These are phyloP conservation scores for Annulohypoxylon truncatum DNA, from an alignment of 2,329 filamentous ascomycete genomes.

Conservation along the genomic window DNA sequence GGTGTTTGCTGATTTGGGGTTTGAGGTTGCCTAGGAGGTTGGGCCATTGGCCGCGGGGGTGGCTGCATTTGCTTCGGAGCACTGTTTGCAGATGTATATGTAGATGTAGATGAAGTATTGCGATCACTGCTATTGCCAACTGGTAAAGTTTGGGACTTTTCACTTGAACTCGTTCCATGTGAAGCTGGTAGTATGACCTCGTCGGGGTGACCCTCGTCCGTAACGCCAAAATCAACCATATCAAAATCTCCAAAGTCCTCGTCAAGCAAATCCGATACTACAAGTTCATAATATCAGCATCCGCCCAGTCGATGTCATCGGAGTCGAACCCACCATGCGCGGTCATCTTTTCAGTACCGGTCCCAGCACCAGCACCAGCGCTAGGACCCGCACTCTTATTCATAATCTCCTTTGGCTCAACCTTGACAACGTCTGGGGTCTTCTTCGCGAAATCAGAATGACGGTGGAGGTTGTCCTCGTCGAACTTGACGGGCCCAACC, in stretches of 20 bases:
- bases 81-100: constrained; percentile 44
- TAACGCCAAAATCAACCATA: constrained; percentile 79
- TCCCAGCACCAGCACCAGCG: too few relatives aligned
- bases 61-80: constrained; percentile 53
- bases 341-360: constrained; percentile 39
- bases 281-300: constrained; percentile 50
- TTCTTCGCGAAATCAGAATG: constrained; percentile 80
- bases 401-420: constrained; percentile 49
- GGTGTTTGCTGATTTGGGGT: constrained; percentile 51
- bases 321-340: constrained; percentile 61
- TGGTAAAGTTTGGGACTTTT: constrained; percentile 44
- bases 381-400: constrained; percentile 42
- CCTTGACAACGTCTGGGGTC: constrained; percentile 53
- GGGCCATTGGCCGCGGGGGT: constrained; percentile 50
- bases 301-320: constrained; percentile 50
- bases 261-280: constrained; percentile 49
- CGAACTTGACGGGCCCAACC: constrained; percentile 79
- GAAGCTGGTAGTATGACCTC: constrained; percentile 72
- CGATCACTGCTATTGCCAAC: constrained; percentile 40
- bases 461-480: constrained; percentile 82
- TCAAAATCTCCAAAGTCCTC: constrained; percentile 71
- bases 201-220: constrained; percentile 78
- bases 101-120: constrained; percentile 44
- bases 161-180: constrained; percentile 45
- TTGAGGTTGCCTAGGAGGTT: constrained; percentile 51